Evolutionary conservation across 345 rosid genomes (phyloP), one percentile per base, ranked within the genome.

Genomic region (Carallia pectinifolia): DNA sequence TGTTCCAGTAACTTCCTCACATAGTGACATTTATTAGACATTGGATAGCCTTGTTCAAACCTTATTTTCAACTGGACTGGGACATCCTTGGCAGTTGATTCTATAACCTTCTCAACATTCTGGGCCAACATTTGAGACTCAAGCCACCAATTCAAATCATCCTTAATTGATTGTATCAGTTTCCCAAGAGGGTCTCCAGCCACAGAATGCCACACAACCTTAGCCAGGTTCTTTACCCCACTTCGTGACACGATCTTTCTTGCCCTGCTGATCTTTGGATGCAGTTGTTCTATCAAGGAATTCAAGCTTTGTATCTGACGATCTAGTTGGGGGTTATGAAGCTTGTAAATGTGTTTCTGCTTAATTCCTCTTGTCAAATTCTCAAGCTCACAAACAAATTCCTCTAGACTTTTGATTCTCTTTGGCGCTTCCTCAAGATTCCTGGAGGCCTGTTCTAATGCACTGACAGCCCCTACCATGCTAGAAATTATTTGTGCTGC

Each of bases 351-450:
- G 38, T 78, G 72, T 66, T 74, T 74, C 65, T 66, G 77, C 65
- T 63, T 74, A 37, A 74, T 63, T 13, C 38, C 50, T 16, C 18
- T 52, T 1, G 33, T 58, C 69, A 78, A 62, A 66, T 74, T 78
- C 65, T 78, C 81, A 30, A 78, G 81, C 40, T 67, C 69, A 4
- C 53, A 62, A 6, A 74, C 72, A 66, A 78, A 74, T 62, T 70
- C 75, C 50, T 78, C 78, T 47, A 78, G 50, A 75, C 48, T 62
- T 66, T 37, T 75, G 44, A 78, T 74, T 74, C 69, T 74, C 65
- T 78, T 74, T 36, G 81, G 78, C 66, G 78, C 81, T 70, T 78
- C 81, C 47, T 78, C 81, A 12, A 70, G 72, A 74, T 78, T 67
- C 71, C 78, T 70, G 48, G 40, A 66, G 68, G 81, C 81, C 40